Evolutionary conservation across 805 yeast species (phyloP).

Genomic region (Saccharomyces jurei): DNA sequence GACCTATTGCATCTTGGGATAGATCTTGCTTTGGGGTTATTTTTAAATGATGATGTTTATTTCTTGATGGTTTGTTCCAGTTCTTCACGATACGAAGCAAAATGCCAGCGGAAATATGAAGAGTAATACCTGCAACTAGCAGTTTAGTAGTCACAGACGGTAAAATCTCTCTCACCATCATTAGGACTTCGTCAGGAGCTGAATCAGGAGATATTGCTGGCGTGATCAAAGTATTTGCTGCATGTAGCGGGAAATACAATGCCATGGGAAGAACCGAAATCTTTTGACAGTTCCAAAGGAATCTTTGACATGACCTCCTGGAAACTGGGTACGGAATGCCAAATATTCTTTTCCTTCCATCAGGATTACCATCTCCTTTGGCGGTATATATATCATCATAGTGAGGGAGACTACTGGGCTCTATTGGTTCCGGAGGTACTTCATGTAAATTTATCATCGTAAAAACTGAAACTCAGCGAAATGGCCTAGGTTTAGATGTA

Average conservation of each 20-base stretch:
- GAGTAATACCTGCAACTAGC: slow-evolving; percentile 2
- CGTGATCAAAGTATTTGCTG: slow-evolving; percentile 15
- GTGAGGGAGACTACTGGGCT: slow-evolving; percentile 1
- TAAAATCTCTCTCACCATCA: slow-evolving; percentile 20
- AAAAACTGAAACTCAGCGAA: neutral
- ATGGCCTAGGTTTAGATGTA: neutral
- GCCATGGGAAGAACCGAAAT: slow-evolving; percentile 19
- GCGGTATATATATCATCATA: neutral
- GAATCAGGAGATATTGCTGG: slow-evolving; percentile 15
- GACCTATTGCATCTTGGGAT: slow-evolving; percentile 18
- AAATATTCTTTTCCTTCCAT: slow-evolving; percentile 1
- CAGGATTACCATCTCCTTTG: slow-evolving; percentile 5
- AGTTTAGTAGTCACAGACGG: slow-evolving; percentile 16
- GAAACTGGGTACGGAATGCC: slow-evolving; percentile 12
- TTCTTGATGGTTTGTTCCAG: neutral
- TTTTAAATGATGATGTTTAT: neutral
- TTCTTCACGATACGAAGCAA: neutral
- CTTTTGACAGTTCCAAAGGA: slow-evolving; percentile 12
- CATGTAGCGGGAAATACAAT: slow-evolving; percentile 21
- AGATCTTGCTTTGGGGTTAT: neutral
- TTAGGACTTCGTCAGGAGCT: slow-evolving; percentile 21
- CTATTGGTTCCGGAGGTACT: slow-evolving; percentile 18
- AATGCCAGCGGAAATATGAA: slow-evolving; percentile 1
- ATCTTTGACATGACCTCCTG: slow-evolving; percentile 1
- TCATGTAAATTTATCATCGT: slow-evolving; percentile 8